A percentile compares a stretch with the other conserved stretches of the same genome.
Evolutionary conservation across 805 yeast species (phyloP).

Genomic region (Ogataea trehalophila): DNA sequence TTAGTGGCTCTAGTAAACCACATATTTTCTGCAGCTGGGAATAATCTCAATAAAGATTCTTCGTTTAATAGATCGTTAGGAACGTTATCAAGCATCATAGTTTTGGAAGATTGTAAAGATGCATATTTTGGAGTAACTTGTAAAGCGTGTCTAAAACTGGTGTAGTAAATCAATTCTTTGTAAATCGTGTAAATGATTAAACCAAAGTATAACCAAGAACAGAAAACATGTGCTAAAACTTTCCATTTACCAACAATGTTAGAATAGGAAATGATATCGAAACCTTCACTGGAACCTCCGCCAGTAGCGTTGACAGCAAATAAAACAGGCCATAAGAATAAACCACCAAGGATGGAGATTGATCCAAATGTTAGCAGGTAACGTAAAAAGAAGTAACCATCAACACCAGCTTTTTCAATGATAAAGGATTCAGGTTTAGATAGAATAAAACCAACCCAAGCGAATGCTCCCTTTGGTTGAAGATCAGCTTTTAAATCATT

Average conservation of each 20-base stretch:
- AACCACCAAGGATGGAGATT: constrained; percentile 48
- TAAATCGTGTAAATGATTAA: constrained; percentile 60
- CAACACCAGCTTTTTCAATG: constrained; percentile 67
- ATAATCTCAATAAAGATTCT: constrained; percentile 51
- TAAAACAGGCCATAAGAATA: constrained; percentile 61
- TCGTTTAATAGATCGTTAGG: constrained; percentile 40
- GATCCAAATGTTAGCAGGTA: constrained; percentile 52
- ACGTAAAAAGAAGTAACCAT: constrained; percentile 72
- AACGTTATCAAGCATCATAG: constrained; percentile 68
- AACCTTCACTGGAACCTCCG: constrained; percentile 50
- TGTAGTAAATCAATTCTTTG: constrained; percentile 68
- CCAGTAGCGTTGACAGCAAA: constrained; percentile 74
- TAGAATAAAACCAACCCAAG: constrained; percentile 52
- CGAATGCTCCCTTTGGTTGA: constrained; percentile 40
- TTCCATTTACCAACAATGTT: constrained; percentile 61
- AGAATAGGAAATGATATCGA: constrained; percentile 59
- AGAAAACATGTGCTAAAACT: constrained; percentile 67
- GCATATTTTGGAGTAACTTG: constrained; percentile 73
- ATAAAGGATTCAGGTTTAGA: constrained; percentile 54
- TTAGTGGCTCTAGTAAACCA: constrained; percentile 63
- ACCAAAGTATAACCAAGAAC: constrained; percentile 73
- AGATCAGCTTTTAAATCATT: constrained; percentile 39
- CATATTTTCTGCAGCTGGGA: constrained; percentile 56
- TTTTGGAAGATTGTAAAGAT: constrained; percentile 62
- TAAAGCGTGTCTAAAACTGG: constrained; percentile 64